Evolutionary conservation across 441 rosid genomes (phyloP).

Genomic region (Populus trichocarpa): DNA sequence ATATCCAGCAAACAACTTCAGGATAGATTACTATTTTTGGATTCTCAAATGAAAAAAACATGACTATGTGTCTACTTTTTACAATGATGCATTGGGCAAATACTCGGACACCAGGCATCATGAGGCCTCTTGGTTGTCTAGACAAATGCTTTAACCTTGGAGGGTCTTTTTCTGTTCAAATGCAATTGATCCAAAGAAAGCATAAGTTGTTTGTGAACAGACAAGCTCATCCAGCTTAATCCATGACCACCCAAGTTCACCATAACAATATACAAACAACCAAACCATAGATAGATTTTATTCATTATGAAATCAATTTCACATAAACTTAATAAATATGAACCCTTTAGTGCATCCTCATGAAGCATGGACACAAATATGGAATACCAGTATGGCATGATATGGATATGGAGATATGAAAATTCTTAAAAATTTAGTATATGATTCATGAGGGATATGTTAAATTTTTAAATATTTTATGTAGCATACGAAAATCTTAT

Average conservation of each 20-base stretch:
- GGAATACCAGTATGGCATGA: background rate
- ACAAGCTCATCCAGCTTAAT: background rate
- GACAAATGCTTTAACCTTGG: background rate
- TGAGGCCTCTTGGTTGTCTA: background rate
- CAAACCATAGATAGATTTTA: background rate
- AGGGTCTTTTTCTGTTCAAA: background rate
- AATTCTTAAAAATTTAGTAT: background rate
- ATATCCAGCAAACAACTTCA: background rate
- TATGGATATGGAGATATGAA: background rate
- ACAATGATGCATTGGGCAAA: background rate
- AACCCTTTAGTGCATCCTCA: background rate
- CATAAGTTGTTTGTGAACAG: background rate
- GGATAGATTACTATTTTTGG: background rate
- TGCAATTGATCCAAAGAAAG: background rate
- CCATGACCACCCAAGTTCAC: background rate
- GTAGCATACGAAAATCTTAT: too few relatives aligned
- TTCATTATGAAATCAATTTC: slow-evolving; percentile 4
- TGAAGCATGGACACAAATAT: background rate
- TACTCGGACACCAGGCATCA: background rate
- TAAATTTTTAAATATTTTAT: too few relatives aligned
- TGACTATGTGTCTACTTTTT: background rate
- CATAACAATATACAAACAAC: background rate
- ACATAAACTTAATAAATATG: background rate
- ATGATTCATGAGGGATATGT: background rate
- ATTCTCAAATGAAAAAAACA: too few relatives aligned